Conservation (phyloP, 495 filamentous ascomycete species). For the Hyaloscypha variabilis region DNA sequence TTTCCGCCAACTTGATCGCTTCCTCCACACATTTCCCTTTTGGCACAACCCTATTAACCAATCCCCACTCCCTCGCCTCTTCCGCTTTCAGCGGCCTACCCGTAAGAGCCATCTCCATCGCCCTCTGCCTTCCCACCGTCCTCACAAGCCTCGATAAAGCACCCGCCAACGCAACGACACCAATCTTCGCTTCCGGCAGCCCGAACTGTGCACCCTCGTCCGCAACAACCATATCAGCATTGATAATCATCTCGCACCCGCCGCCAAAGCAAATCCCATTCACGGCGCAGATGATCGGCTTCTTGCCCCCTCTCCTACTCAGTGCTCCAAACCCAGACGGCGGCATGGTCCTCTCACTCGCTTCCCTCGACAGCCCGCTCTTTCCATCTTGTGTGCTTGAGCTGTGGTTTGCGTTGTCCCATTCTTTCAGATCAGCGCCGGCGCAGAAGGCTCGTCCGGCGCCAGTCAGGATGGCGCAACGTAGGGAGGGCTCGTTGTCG, state of each 20-base stretch:
- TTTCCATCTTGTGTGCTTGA: neutral
- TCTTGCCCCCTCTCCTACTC: constrained; percentile 54
- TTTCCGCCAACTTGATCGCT: constrained; percentile 50
- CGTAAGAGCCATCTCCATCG: constrained; percentile 70
- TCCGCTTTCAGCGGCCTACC: constrained; percentile 58
- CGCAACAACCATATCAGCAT: constrained; percentile 71
- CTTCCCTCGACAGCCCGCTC: constrained; percentile 25
- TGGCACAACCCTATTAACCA: constrained; percentile 68
- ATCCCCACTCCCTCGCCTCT: constrained; percentile 66
- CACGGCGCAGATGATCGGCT: constrained; percentile 74
- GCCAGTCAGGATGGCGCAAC: constrained; percentile 60
- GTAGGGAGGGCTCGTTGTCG: constrained; percentile 56
- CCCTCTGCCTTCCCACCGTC: constrained; percentile 67
- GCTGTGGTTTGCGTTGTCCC: constrained; percentile 39
- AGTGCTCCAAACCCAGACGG: constrained; percentile 57
- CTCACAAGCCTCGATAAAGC: constrained; percentile 66
- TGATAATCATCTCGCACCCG: constrained; percentile 72
- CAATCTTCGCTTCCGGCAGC: constrained; percentile 70
- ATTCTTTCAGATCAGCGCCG: constrained; percentile 60
- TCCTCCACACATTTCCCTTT: constrained; percentile 38
- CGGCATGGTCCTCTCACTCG: constrained; percentile 41
- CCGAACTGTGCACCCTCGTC: constrained; percentile 54
- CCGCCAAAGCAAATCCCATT: constrained; percentile 78
- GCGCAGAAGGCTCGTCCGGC: constrained; percentile 58
- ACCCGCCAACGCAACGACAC: constrained; percentile 71